Evolutionary conservation across 106 monocot genomes (phyloP).

Genomic region (Acanthochlamys bracteata): DNA sequence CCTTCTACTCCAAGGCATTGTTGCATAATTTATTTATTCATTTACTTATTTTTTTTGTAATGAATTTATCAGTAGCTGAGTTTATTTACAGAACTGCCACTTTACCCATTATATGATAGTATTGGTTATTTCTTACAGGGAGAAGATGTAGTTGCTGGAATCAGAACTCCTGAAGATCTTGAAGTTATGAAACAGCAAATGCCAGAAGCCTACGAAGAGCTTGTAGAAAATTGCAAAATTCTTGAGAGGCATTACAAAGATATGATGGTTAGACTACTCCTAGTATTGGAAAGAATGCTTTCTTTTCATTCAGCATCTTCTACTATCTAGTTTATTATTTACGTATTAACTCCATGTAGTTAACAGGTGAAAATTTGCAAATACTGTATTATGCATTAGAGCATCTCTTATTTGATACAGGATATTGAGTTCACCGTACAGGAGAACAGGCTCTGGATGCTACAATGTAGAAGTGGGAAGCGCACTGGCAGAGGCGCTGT

Average conservation of each 20-base stretch:
- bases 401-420: slow-evolving; percentile 25
- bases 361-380: background rate
- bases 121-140: slow-evolving; percentile 32
- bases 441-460: slow-evolving; percentile 96
- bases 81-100: too few relatives aligned
- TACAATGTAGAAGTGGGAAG: slow-evolving; percentile 86
- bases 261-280: slow-evolving; percentile 66
- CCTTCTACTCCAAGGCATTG: too few relatives aligned
- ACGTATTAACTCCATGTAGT: too few relatives aligned
- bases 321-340: background rate
- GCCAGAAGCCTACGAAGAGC: slow-evolving; percentile 78
- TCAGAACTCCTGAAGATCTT: slow-evolving; percentile 87
- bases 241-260: slow-evolving; percentile 92
- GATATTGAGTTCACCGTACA: slow-evolving; percentile 98
- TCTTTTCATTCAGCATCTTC: background rate
- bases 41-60: too few relatives aligned
- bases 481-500: slow-evolving; percentile 88
- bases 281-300: background rate
- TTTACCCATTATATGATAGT: background rate
- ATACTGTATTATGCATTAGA: background rate
- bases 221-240: slow-evolving; percentile 81
- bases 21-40: too few relatives aligned
- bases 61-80: too few relatives aligned
- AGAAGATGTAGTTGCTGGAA: slow-evolving; percentile 97
- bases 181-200: slow-evolving; percentile 66